Base-by-base conservation (phyloP, 2,329 filamentous ascomycete genomes). In the Colletotrichum endophyticum region DNA sequence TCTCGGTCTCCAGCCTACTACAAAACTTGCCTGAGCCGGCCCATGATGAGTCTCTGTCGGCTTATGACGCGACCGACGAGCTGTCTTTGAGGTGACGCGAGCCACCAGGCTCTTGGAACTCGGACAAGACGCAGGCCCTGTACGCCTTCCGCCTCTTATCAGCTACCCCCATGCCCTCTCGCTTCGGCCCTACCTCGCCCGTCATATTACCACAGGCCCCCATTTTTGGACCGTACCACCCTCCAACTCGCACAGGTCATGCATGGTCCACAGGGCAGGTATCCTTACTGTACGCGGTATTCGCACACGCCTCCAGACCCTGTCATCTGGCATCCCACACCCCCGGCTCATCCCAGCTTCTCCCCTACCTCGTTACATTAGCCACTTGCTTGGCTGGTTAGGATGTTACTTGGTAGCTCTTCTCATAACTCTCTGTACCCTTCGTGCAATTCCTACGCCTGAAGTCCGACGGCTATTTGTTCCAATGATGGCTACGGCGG, bases 101-200 rank as follows among this genome's bases (percentile, higher is more conserved):
- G 36, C 19, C 30, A 16, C 15, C 19, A 27, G n/a, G 62, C 34
- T 22, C 32, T 32, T 11, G 19, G 39, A 30, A 34, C 32, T 32
- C 16, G 15, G 39, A 30, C 39, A 13, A 72, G 19, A 56, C 19
- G 36, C n/a, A 66, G 56, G 25, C 62, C 53, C 59, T 36, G 28
- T 49, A 53, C 61, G 68, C 61, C 70, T 76, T 66, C 32, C 44
- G 57, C 49, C 64, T 69, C 71, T 74, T 69, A 76, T 74, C 71
- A 73, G 39, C 66, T 70, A 25, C 66, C 28, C 34, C 44, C 44
- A n/a, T 49, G 44, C 44, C n/a, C 44, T 49, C 44, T 49, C 44
- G 44, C 59, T 70, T 76, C 74, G 71, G 74, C 59, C 71, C 53
- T 75, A 76, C 71, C 66, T 76, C 53, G 62, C 28, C 49, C 69